Percentiles rank a stretch among this genome's conserved stretches.
phyloP scores from a whole-genome alignment of 106 monocot genomes.

The Dendrobium officinale region DNA sequence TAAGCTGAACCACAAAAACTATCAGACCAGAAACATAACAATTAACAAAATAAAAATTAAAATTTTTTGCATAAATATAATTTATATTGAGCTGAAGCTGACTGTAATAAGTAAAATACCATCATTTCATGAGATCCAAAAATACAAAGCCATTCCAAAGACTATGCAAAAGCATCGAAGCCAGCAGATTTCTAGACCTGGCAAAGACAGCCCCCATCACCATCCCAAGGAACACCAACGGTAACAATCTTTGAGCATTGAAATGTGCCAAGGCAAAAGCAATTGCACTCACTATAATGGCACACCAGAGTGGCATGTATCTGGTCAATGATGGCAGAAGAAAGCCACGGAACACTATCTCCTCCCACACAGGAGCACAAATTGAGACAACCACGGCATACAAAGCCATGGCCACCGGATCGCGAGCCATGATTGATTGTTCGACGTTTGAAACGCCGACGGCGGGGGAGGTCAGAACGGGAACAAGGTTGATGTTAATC shows the following conservation, averaged over 20 bases:
- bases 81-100: neutral
- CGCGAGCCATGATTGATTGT: constrained; percentile 50
- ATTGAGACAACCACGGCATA: constrained; percentile 48
- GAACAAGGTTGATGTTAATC: constrained; percentile 40
- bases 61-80: too few species aligned
- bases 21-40: too few species aligned
- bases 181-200: constrained; percentile 42
- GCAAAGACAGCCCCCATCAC: constrained; percentile 60
- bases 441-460: constrained; percentile 41
- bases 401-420: constrained; percentile 52
- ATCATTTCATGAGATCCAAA: constrained; percentile 65
- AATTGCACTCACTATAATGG: constrained; percentile 39
- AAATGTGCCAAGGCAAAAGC: constrained; percentile 59
- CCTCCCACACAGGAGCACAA: constrained; percentile 56
- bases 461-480: constrained; percentile 19
- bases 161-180: constrained; percentile 50
- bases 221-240: constrained; percentile 47
- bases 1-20: too few species aligned
- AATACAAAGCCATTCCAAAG: constrained; percentile 71
- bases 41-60: too few species aligned
- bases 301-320: constrained; percentile 49
- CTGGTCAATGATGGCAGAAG: constrained; percentile 51
- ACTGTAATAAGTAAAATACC: neutral
- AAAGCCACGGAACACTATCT: constrained; percentile 58
- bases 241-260: constrained; percentile 41